These are phyloP conservation scores for Podospora pseudopauciseta DNA, from an alignment of 495 filamentous ascomycete genomes.

Conservation along the genomic window DNA sequence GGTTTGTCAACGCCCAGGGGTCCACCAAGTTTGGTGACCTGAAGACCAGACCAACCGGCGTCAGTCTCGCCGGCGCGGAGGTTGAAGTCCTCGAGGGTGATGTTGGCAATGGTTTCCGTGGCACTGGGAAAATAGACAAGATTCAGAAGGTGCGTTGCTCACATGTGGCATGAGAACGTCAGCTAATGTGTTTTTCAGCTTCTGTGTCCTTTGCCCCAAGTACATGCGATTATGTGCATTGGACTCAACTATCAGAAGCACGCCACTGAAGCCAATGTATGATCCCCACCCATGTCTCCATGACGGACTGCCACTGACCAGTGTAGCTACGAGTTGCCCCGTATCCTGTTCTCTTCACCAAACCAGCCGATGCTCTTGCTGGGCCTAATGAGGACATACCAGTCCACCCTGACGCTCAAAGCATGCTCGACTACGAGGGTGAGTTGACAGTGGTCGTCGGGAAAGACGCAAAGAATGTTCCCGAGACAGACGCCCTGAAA, in stretches of 20 bases:
- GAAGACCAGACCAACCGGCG: neutral
- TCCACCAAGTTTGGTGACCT: neutral
- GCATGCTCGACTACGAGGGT: constrained; percentile 45
- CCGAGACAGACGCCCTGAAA: constrained; percentile 29
- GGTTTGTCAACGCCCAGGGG: neutral
- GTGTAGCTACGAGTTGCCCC: constrained; percentile 40
- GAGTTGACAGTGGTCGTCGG: constrained; percentile 40
- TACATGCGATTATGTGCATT: constrained; percentile 22
- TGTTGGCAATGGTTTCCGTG: neutral
- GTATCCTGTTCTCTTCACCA: constrained; percentile 45
- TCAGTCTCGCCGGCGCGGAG: neutral
- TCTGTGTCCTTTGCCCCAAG: constrained; percentile 6
- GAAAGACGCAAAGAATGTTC: constrained; percentile 35
- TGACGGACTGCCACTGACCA: constrained; percentile 12
- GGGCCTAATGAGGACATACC: constrained; percentile 27
- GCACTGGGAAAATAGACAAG: neutral
- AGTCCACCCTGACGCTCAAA: constrained; percentile 43
- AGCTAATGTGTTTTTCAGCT: neutral
- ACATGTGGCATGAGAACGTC: no score
- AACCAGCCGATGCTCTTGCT: constrained; percentile 43
- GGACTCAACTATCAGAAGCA: constrained; percentile 25
- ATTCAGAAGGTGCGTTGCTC: constrained; percentile 7
- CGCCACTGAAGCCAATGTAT: constrained; percentile 20
- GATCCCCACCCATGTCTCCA: neutral
- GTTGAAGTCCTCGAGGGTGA: constrained; percentile 1